A percentile compares a stretch with the other conserved stretches of the same genome.
These are phyloP conservation scores for Hyaloscypha finlandica DNA, from an alignment of 495 filamentous ascomycete species.

Conservation along the genomic window DNA sequence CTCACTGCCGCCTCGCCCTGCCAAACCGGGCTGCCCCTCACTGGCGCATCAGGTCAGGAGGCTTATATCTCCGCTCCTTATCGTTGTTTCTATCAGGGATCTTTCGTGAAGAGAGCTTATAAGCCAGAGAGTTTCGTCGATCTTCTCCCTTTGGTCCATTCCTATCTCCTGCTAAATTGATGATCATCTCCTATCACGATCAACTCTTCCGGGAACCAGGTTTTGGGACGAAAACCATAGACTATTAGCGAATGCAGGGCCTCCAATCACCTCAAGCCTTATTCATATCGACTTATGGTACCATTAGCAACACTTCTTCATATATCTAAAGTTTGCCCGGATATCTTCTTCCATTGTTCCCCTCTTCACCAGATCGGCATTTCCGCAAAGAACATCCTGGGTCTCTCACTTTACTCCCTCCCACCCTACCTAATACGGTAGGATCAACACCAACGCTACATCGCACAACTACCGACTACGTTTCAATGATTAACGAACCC, in stretches of 20 bases:
- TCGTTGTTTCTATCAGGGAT: not conserved
- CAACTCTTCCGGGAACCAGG: not conserved
- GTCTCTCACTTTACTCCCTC: not conserved
- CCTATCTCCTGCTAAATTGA: not conserved
- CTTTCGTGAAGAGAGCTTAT: not conserved
- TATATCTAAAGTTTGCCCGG: not conserved
- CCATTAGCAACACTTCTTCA: not conserved
- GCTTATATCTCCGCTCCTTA: not conserved
- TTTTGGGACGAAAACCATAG: not conserved
- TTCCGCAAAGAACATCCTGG: not conserved
- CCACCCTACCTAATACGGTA: not conserved
- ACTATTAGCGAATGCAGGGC: not conserved
- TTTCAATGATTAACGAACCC: not conserved
- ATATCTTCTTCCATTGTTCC: not conserved
- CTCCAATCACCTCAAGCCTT: not conserved
- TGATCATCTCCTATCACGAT: conserved; percentile 1
- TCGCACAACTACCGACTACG: not conserved
- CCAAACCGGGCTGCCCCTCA: not conserved
- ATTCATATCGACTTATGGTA: not conserved
- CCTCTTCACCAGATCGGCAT: not conserved
- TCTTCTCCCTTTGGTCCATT: not conserved
- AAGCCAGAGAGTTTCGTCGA: not conserved
- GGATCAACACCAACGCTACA: not conserved
- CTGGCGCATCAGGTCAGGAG: not conserved
- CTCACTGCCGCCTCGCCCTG: not conserved